phyloP scores from a whole-genome alignment of 2,329 filamentous ascomycete genomes.

The Acrodontium crateriforme region DNA sequence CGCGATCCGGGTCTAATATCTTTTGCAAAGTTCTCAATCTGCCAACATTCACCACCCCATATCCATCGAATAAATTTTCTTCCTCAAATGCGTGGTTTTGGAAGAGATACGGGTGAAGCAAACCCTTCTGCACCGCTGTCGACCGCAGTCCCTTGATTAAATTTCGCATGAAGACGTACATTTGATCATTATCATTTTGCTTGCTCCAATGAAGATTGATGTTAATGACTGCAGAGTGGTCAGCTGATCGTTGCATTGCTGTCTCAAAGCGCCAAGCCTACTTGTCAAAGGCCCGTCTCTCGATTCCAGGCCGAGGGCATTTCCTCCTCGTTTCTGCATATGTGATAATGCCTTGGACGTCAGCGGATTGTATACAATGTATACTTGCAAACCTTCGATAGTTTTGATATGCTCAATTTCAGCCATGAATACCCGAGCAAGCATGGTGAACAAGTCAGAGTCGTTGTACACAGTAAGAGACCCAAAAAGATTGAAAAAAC shows the following conservation, averaged over 20 bases:
- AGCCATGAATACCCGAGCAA: neutral
- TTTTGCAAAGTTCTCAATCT: conserved; percentile 6
- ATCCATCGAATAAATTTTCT: conserved; percentile 11
- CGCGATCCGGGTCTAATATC: conserved; percentile 10
- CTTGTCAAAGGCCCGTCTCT: conserved; percentile 6
- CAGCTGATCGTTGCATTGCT: neutral
- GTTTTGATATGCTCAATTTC: conserved; percentile 3
- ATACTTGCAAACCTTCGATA: conserved; percentile 4
- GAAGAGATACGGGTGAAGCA: conserved; percentile 7
- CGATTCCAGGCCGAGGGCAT: conserved; percentile 8
- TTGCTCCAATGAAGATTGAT: conserved; percentile 8
- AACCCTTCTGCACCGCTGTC: conserved; percentile 3
- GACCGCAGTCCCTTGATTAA: conserved; percentile 3
- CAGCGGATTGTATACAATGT: conserved; percentile 7
- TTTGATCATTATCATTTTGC: conserved; percentile 8
- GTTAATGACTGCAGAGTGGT: conserved; percentile 1
- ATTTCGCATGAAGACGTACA: conserved; percentile 6
- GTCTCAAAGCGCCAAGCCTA: no score
- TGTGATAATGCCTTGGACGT: conserved; percentile 4
- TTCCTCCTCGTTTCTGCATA: conserved; percentile 5
- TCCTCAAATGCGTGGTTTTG: conserved; percentile 11
- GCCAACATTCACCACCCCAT: conserved; percentile 9
- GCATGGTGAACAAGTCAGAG: neutral
- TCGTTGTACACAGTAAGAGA: neutral
- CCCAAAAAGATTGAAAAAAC: neutral